phyloP scores from a whole-genome alignment of 108 stramenopile species.

The Seminavis robusta region DNA sequence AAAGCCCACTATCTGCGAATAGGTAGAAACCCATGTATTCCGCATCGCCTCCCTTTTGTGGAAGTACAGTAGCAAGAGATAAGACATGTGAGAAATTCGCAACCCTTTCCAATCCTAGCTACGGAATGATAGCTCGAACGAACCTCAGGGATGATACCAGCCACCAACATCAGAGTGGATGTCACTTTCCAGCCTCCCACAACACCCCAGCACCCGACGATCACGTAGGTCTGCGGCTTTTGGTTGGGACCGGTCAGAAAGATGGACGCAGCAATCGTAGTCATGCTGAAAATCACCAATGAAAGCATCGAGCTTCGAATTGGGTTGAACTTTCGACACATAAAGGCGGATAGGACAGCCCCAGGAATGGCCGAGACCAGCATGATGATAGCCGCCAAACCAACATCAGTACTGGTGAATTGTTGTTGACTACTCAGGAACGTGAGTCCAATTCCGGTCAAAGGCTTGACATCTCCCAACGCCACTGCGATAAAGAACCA shows the following conservation, averaged over 20 bases:
- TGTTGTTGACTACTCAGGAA: slow-evolving; percentile 34
- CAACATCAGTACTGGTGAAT: slow-evolving; percentile 38
- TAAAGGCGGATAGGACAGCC: slow-evolving; percentile 17
- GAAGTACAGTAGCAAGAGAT: no score
- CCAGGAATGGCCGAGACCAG: slow-evolving; percentile 49
- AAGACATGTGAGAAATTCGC: no score
- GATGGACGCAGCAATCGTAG: slow-evolving; percentile 9
- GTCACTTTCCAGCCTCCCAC: slow-evolving; percentile 76
- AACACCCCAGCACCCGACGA: slow-evolving; percentile 57
- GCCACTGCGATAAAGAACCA: slow-evolving; percentile 51
- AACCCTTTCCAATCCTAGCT: no score
- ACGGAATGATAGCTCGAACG: no score
- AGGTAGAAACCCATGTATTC: slow-evolving; percentile 68
- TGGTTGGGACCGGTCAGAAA: slow-evolving; percentile 53
- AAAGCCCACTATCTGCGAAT: slow-evolving; percentile 54
- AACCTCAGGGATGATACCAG: slow-evolving; percentile 48
- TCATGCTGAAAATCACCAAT: slow-evolving; percentile 14
- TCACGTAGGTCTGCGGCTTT: slow-evolving; percentile 39
- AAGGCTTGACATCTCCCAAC: slow-evolving; percentile 41
- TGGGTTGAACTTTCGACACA: slow-evolving; percentile 24
- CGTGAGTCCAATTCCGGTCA: slow-evolving; percentile 46
- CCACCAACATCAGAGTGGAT: slow-evolving; percentile 39
- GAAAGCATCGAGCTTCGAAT: slow-evolving; percentile 25
- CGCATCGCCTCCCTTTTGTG: slow-evolving; percentile 59
- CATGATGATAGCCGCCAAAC: slow-evolving; percentile 33